phyloP scores from a whole-genome alignment of 805 yeast species.

The Kazachstania taianensis region DNA sequence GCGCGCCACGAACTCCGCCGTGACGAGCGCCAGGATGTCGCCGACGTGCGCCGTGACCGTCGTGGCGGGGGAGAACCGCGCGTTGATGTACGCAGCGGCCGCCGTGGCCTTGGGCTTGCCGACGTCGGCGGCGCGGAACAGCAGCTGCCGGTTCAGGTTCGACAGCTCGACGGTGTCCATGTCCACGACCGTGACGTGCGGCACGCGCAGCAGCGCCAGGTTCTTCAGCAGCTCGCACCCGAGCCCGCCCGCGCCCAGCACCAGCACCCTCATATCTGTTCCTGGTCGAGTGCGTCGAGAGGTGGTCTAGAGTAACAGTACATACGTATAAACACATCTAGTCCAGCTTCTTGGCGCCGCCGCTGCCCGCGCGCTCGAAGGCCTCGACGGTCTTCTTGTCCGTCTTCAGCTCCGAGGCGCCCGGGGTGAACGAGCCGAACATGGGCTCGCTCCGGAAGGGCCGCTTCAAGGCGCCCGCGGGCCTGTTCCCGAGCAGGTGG shows the following conservation, averaged over 20 bases:
- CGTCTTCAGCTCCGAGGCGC: constrained; percentile 46
- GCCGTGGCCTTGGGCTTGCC: constrained; percentile 74
- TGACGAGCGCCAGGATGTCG: constrained; percentile 50
- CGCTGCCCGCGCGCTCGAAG: constrained; percentile 77
- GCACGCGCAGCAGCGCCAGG: constrained; percentile 46
- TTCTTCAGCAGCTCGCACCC: constrained; percentile 87
- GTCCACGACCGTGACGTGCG: constrained; percentile 77
- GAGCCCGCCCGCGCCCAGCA: constrained; percentile 92
- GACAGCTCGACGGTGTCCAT: constrained; percentile 88
- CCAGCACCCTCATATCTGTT: constrained; percentile 38
- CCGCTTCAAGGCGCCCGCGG: constrained; percentile 86
- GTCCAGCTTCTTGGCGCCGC: constrained; percentile 59
- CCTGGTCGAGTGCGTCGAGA: background rate
- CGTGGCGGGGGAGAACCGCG: background rate
- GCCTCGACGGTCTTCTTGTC: constrained; percentile 79
- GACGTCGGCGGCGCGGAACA: constrained; percentile 72
- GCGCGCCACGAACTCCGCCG: constrained; percentile 49
- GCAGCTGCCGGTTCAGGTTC: constrained; percentile 83
- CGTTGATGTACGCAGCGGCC: constrained; percentile 52
- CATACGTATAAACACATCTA: background rate
- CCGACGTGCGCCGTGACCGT: constrained; percentile 45
- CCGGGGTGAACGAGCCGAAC: constrained; percentile 43
- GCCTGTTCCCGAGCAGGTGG: constrained; percentile 74
- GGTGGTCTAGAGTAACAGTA: no score
- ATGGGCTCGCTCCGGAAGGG: constrained; percentile 87